Conservation (phyloP, 2,329 filamentous ascomycete species). For the Paradendryphiella salina region DNA sequence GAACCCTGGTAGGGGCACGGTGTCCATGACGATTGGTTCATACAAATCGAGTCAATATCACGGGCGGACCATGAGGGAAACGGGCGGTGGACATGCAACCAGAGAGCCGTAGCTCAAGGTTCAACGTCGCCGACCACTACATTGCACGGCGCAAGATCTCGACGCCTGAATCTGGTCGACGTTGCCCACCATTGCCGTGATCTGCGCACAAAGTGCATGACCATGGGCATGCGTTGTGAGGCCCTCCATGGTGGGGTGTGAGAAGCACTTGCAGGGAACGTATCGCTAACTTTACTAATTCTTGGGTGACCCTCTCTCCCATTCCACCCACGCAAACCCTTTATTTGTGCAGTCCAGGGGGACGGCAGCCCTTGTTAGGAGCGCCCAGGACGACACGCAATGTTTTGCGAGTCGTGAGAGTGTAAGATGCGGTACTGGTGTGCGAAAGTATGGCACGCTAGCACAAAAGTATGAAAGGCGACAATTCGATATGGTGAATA, state of each 20-base stretch:
- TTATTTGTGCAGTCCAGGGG: slow-evolving; percentile 14
- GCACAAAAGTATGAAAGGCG: slow-evolving; percentile 8
- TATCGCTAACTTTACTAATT: slow-evolving; percentile 17
- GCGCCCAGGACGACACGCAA: slow-evolving; percentile 12
- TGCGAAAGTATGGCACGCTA: slow-evolving; percentile 12
- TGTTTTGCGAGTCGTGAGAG: slow-evolving; percentile 20
- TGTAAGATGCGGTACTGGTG: slow-evolving; percentile 6
- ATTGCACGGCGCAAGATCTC: slow-evolving; percentile 26
- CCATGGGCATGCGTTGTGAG: slow-evolving; percentile 4
- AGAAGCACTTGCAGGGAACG: slow-evolving; percentile 24
- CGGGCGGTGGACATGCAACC: slow-evolving; percentile 17
- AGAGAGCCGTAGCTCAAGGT: slow-evolving; percentile 23
- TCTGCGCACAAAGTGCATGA: slow-evolving; percentile 25
- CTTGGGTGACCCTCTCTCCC: slow-evolving; percentile 20
- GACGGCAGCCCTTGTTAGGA: slow-evolving; percentile 24
- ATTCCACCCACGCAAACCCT: slow-evolving; percentile 30
- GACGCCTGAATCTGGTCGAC: slow-evolving; percentile 18
- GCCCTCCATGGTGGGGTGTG: slow-evolving; percentile 9
- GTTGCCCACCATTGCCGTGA: slow-evolving; percentile 34
- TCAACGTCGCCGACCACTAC: slow-evolving; percentile 35
- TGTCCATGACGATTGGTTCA: slow-evolving; percentile 14
- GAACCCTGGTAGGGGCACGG: slow-evolving; percentile 23
- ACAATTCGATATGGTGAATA: slow-evolving; percentile 18
- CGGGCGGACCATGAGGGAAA: slow-evolving; percentile 21
- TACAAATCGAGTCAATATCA: slow-evolving; percentile 11